Evolutionary conservation across 2,329 filamentous ascomycete genomes (phyloP), one percentile per base, ranked within the genome.

Genomic region (Apiospora kogelbergensis): DNA sequence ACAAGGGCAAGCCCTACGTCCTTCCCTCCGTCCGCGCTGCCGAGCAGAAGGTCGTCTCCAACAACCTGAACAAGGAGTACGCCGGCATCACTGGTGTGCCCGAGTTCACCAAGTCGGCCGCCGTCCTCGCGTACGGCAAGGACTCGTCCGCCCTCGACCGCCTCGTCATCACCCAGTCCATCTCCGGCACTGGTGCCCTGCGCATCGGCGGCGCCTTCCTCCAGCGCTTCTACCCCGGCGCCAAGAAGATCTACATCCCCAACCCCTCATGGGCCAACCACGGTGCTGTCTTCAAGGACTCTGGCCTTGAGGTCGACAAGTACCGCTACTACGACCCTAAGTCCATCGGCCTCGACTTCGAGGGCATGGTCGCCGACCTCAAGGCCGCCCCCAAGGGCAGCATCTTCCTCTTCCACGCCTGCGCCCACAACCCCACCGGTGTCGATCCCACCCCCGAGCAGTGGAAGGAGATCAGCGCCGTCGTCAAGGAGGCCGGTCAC

Each of bases 181-280:
- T 99, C 85, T 99, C 96, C 71, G 96, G 96, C 75, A 99, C 96
- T 69, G 96, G 96, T 79, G 96, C 96, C 72, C 90, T 99, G 78
- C 91, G 96, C 80, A 95, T 99, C 80, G 96, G 94, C 73, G 96
- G 91, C 78, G 94, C 93, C 75, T 99, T 98, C 90, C 88, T 99
- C 75, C 83, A 93, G 82, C 92, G 94, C 78, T 95, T 94, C 89
- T 98, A 92, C 86, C 94, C 95, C 60, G 90, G 92, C 80, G 90
- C 90, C 76, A 98, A 98, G 90, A 93, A 92, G 82, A 94, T 99
- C 84, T 98, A 97, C 87, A 94, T 99, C 80, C 96, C 96, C 71
- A 95, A 87, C 69, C 96, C 96, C 67, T 97, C 94, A 76, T 99
- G 96, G 96, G 96, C 95, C 77, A 98, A 99, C 89, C 96, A 99